Percentiles rank a stretch among this genome's conserved stretches.
Conservation (phyloP, 2,329 filamentous ascomycete species). For the Huntiella omanensis region DNA sequence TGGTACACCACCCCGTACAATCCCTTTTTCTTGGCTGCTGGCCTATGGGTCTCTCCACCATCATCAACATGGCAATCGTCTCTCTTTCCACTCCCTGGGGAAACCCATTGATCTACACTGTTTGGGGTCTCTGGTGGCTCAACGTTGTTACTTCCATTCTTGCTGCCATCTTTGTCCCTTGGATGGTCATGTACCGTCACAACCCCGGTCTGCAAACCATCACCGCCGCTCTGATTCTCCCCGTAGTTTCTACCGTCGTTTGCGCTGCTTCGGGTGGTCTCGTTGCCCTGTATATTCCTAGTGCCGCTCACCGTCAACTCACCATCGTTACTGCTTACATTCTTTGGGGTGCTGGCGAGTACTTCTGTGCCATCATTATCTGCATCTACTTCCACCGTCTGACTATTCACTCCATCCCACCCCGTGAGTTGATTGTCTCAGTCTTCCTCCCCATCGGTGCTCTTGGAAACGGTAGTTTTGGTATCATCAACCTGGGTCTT, state of each 20-base stretch:
- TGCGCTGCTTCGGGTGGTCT: constrained; percentile 45
- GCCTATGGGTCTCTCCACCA: constrained; percentile 47
- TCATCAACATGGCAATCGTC: constrained; percentile 42
- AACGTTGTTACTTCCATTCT: constrained; percentile 33
- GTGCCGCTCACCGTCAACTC: constrained; percentile 35
- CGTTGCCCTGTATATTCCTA: constrained; percentile 38
- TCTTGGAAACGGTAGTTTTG: constrained; percentile 46
- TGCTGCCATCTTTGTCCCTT: constrained; percentile 35
- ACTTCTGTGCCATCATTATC: constrained; percentile 41
- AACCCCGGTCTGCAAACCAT: constrained; percentile 33
- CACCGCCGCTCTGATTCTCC: constrained; percentile 45
- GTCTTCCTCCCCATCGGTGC: constrained; percentile 50
- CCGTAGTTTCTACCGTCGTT: constrained; percentile 50
- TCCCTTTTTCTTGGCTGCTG: constrained; percentile 50
- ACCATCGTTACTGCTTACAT: constrained; percentile 48
- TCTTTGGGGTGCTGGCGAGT: constrained; percentile 45
- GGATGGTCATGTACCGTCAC: constrained; percentile 32
- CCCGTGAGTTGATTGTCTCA: constrained; percentile 47
- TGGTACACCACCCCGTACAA: constrained; percentile 48
- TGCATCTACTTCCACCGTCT: constrained; percentile 55
- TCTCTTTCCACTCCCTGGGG: constrained; percentile 44
- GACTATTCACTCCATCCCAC: constrained; percentile 45
- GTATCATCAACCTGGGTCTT: constrained; percentile 31
- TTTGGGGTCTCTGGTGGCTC: constrained; percentile 40
- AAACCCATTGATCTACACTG: constrained; percentile 30